Base-by-base conservation (phyloP, 1,284 basidiomycete genomes). In the Heterobasidion occidentale region DNA sequence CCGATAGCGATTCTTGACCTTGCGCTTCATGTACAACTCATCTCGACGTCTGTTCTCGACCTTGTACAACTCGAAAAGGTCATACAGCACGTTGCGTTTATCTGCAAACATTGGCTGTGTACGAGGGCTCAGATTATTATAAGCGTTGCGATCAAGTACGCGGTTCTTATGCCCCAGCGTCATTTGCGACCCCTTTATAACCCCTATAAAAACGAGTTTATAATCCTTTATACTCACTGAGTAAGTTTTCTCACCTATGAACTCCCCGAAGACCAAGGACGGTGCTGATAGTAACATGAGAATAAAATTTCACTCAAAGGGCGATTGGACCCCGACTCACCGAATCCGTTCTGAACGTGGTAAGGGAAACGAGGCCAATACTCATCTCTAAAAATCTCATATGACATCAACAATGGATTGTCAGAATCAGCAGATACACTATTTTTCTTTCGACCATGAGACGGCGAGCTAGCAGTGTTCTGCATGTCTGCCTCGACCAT, bases 331-430 rank as follows among this genome's bases (percentile, higher is more conserved):
- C 27, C 27, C 7, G 36, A 60, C 69, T n/a, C 55, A 85, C 85
- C 79, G 17, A 88, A 68, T 5, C 74, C 74, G 61, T 81, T 85
- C 0, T 74, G 80, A 35, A 84, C 66, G 0, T 66, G 55, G 57
- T 84, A 78, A 1, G 81, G 71, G 51, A 88, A 82, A 61, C 79
- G 82, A 1, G 76, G 72, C 88, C 88, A 90, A 62, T 88, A 89
- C 0, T 71, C 64, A 34, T 70, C 63, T 7, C 73, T 58, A 60
- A 89, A 90, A 17, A 71, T 62, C 0, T 77, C 72, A 57, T 77
- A 86, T 0, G 80, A 77, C 33, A 87, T 68, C 27, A 73, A 64
- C 1, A 62, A 62, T 7, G 61, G 52, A 11, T 60, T 58, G 7
- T 27, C 27, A 27, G 7, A 17, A 9, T n/a, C 42, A 50, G 36